These are phyloP conservation scores for Annulohypoxylon bovei DNA, from an alignment of 495 filamentous ascomycete genomes.

Conservation along the genomic window DNA sequence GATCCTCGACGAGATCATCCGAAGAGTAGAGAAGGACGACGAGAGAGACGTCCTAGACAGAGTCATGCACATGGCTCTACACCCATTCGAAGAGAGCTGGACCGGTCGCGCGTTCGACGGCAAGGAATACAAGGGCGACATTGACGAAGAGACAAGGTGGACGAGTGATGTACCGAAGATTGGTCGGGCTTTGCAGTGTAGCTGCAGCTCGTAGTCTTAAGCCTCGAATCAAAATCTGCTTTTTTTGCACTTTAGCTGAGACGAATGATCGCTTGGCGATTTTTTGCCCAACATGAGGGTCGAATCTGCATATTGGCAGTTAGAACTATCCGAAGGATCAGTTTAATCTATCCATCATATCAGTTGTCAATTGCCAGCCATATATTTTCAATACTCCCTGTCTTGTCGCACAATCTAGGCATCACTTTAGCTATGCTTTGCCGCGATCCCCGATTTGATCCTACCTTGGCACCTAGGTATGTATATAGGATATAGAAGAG, in stretches of 20 bases:
- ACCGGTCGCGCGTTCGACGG: constrained; percentile 53
- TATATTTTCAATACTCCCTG: background rate
- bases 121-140: constrained; percentile 59
- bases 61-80: constrained; percentile 80
- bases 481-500: background rate
- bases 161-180: constrained; percentile 85
- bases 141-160: constrained; percentile 81
- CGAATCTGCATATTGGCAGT: background rate
- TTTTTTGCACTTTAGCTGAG: background rate
- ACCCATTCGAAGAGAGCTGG: constrained; percentile 89
- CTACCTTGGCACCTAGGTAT: background rate
- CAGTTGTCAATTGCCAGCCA: background rate
- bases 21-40: constrained; percentile 82
- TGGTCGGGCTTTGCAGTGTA: constrained; percentile 87
- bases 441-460: background rate
- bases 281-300: background rate
- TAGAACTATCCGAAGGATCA: background rate
- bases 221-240: background rate
- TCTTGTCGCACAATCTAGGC: background rate
- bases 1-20: constrained; percentile 93
- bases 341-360: background rate
- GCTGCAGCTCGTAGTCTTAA: constrained; percentile 68
- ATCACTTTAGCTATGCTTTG: background rate
- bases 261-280: background rate
- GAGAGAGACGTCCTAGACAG: constrained; percentile 79